Base-by-base conservation (phyloP, 305 asterid species). In the Rubia occidens region DNA sequence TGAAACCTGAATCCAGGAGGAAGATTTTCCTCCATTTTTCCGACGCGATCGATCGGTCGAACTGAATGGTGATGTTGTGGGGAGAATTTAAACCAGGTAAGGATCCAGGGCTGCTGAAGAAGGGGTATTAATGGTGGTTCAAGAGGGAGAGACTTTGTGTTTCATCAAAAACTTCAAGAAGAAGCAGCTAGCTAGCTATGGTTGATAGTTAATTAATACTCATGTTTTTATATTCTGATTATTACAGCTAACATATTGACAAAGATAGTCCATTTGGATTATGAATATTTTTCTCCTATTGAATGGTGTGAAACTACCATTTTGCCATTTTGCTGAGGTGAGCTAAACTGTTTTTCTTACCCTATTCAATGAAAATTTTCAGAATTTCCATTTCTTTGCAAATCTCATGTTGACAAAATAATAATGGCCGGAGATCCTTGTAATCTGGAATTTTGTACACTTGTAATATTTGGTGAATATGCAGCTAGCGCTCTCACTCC, bases 1-100 rank as follows among this genome's bases (percentile, higher is more conserved):
- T 89, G 98, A 63, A 91, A 91, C 76, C 98, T 77, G 78, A 89
- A 91, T 4, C 98, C 98, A 0, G 96, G 96, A 79, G 98, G 98
- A 78, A 91, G 96, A 70, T 66, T 80, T 73, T 77, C 86, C 76
- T 78, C 88, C 96, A 82, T 82, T 77, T 51, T 3, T 60, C 45
- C 67, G 4, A n/a, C 24, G 43, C 64, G 13, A 37, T 11, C 8
- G 58, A 17, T 1, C 58, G n/a, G 21, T 5, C 45, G 45, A 42
- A 42, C 45, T n/a, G 37, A 53, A 18, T 24, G 44, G 54, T n/a
- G 60, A 42, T 18, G 5, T 11, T 49, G 21, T 56, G 17, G 44
- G 17, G 65, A 44, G 53, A 47, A 71, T 37, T 39, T 42, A 40
- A 8, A 69, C 62, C 73, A 77, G 64, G 79, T 60, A 76, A 63